Conservation (phyloP, 2,329 filamentous ascomycete genomes). For the Xylaria sp. region DNA sequence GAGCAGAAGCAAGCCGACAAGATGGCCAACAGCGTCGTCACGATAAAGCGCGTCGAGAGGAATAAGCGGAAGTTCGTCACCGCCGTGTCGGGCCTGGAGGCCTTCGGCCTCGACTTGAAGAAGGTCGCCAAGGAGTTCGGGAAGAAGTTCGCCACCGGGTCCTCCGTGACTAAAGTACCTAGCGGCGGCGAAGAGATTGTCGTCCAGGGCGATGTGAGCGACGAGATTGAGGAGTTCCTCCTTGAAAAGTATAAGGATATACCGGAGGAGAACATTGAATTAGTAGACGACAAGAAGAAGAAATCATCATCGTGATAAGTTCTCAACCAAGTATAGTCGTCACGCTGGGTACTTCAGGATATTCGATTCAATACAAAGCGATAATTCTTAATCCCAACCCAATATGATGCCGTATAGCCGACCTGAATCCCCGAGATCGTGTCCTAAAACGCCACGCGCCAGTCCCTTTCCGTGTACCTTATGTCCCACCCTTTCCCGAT, state of each 20-base stretch:
- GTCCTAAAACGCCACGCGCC: slow-evolving; percentile 33
- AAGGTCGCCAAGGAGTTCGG: slow-evolving; percentile 97
- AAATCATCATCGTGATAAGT: slow-evolving; percentile 62
- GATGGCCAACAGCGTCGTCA: slow-evolving; percentile 83
- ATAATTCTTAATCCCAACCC: slow-evolving; percentile 34
- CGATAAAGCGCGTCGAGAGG: slow-evolving; percentile 96
- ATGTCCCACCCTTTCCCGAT: slow-evolving; percentile 4
- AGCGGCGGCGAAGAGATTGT: slow-evolving; percentile 95
- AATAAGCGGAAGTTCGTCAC: slow-evolving; percentile 99
- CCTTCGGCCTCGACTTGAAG: slow-evolving; percentile 91
- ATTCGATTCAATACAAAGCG: slow-evolving; percentile 31
- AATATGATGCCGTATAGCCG: slow-evolving; percentile 28
- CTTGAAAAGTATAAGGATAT: slow-evolving; percentile 89
- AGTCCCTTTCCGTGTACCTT: slow-evolving; percentile 20
- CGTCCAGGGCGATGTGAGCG: slow-evolving; percentile 95
- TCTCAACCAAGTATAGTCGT: slow-evolving; percentile 28
- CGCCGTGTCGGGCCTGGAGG: slow-evolving; percentile 88
- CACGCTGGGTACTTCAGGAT: slow-evolving; percentile 32
- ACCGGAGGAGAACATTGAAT: slow-evolving; percentile 93
- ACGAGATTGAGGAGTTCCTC: slow-evolving; percentile 92
- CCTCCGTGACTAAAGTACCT: slow-evolving; percentile 88
- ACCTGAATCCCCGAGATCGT: slow-evolving; percentile 21
- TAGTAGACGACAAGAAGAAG: slow-evolving; percentile 96
- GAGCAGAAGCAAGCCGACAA: slow-evolving; percentile 86
- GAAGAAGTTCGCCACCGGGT: slow-evolving; percentile 97